Evolutionary conservation across 495 filamentous ascomycete species (phyloP), one percentile per base, ranked within the genome.

Genomic region (Articulospora tetracladia): DNA sequence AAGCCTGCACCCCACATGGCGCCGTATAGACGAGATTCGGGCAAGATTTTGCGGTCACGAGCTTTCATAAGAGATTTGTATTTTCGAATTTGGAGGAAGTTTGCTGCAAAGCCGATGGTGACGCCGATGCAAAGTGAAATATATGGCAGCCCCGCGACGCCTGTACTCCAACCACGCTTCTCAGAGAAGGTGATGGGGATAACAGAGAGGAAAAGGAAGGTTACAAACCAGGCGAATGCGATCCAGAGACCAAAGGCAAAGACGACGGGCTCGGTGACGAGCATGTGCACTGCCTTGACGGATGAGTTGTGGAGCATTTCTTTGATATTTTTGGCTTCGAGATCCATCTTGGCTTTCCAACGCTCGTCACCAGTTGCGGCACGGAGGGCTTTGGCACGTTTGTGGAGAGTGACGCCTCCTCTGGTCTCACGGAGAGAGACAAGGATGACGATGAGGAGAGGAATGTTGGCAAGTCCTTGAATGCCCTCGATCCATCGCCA

Each of bases 181-280:
- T 82, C 73, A 59, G 83, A 68, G 72, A 92, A 97, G 39, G 95
- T 87, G 60, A 95, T 79, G 46, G 90, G 84, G 72, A 95, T 96
- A 8, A 91, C 91, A 24, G 90, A 89, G 70, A 97, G 95, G 71
- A 95, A 89, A 26, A 96, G 79, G 70, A 97, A 96, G 0, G 96
- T 74, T 13, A 93, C 90, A 41, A 91, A 92, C 24, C 96, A 81
- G 47, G 95, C 72, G 23, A 68, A 34, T 25, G 65, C 63, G 15
- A 90, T 77, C 64, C 93, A 82, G 12, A 93, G 75, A 66, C 90
- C 92, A 12, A 91, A 82, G 51, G 88, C 81, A 52, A 92, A 72
- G 51, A 91, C 88, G 80, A 97, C 96, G 24, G 89, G 90, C 73
- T 96, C 93, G 57, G 85, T 70, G 55, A 86, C 75, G 28, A 97